Evolutionary conservation across 2,329 filamentous ascomycete genomes (phyloP).

Genomic region (Sporothrix inflata): DNA sequence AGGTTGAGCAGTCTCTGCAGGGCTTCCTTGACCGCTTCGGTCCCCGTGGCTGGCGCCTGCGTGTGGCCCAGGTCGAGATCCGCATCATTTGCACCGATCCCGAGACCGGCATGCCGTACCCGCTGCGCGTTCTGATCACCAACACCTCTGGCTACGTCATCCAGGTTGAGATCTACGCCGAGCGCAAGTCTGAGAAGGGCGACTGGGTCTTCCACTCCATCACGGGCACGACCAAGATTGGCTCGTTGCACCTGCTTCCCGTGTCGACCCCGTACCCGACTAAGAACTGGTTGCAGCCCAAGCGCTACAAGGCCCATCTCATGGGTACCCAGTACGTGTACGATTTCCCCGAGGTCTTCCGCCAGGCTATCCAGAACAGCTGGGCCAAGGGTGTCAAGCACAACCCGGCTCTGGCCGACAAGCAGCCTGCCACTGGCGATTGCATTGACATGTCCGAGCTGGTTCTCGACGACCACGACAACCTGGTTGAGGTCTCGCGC

Average conservation of each 20-base stretch:
- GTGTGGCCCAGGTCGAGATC: slow-evolving; percentile 96
- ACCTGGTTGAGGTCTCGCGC: slow-evolving; percentile 87
- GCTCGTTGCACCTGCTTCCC: slow-evolving; percentile 89
- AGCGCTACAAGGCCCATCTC: slow-evolving; percentile 98
- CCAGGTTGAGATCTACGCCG: slow-evolving; percentile 95
- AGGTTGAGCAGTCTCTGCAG: slow-evolving; percentile 90
- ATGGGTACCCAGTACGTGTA: slow-evolving; percentile 99
- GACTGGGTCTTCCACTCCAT: slow-evolving; percentile 99
- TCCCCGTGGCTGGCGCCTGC: slow-evolving; percentile 90
- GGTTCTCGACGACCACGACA: slow-evolving; percentile 91
- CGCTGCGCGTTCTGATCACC: slow-evolving; percentile 92
- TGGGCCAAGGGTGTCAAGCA: slow-evolving; percentile 79
- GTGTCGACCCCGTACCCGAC: slow-evolving; percentile 93
- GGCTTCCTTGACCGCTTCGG: slow-evolving; percentile 97
- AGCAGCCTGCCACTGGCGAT: slow-evolving; percentile 82
- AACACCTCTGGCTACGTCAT: slow-evolving; percentile 99
- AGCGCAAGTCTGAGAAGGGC: slow-evolving; percentile 96
- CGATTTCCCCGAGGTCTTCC: slow-evolving; percentile 99
- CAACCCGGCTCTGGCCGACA: slow-evolving; percentile 73
- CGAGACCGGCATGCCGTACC: slow-evolving; percentile 79
- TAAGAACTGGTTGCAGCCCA: slow-evolving; percentile 98
- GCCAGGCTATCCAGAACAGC: slow-evolving; percentile 94
- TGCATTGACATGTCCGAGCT: slow-evolving; percentile 95
- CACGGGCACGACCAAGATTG: slow-evolving; percentile 91
- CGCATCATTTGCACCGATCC: slow-evolving; percentile 97